Evolutionary conservation across 2,329 filamentous ascomycete species (phyloP), one percentile per base, ranked within the genome.

Genomic region (Geoglossum cookeanum): DNA sequence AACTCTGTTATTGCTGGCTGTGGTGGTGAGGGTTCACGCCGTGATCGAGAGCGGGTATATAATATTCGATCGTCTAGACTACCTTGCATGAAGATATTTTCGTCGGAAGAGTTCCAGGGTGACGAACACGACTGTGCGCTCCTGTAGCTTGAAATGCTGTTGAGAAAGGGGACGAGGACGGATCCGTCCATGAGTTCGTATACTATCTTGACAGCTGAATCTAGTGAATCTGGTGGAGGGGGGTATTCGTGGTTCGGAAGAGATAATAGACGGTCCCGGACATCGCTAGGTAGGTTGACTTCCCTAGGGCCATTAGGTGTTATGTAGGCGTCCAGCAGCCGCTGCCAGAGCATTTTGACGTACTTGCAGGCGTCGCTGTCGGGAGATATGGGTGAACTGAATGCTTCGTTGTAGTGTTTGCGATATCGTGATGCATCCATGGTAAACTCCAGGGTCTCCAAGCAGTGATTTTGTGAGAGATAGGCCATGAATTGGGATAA

Each of bases 121-220:
- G 67, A 66, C 45, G 68, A 15, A 49, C 65, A 67, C 51, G 73
- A 70, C 47, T 67, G 63, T n/a, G 77, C 72, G 35, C 68, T 27
- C 22, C 49, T 53, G n/a, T 66, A 1, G 72, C 71, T 49, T 75
- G 72, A 1, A 53, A 76, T 71, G 60, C 75, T 78, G 69, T 95
- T 91, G 57, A 97, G 76, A 67, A 97, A 98, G 0, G 91, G 90
- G 0, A 95, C 83, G 55, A 97, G 75, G 0, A 97, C 87, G 3
- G 90, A 96, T 68, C 97, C 92, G 64, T 95, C 94, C 90, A 98
- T 97, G 58, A 98, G 75, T 63, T 97, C 92, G 68, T 91, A 90
- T 45, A 96, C 87, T 60, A 95, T 94, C 60, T 79, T 78, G 29
- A 94, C 85, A 22, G 92, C 89, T 55, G 86, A 79, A 59, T 94